Conservation (phyloP, 2,329 filamentous ascomycete species). For the Neobulgaria alba region DNA sequence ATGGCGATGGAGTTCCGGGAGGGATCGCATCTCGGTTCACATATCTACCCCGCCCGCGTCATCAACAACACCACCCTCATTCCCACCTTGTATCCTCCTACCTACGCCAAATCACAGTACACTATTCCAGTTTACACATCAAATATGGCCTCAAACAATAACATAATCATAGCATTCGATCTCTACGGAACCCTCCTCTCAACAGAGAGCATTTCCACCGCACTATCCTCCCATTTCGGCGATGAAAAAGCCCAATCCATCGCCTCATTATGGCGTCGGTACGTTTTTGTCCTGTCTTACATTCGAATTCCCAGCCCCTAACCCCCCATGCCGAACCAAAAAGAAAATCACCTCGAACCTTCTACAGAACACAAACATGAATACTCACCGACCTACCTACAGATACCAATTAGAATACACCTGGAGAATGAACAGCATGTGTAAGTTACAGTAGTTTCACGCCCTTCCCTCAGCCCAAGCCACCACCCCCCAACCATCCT, state of each 20-base stretch:
- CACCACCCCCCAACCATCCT: too few species aligned
- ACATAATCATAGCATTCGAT: constrained; percentile 58
- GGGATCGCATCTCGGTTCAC: too few species aligned
- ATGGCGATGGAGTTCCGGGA: too few species aligned
- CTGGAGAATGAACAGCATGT: constrained; percentile 68
- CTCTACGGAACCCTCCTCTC: constrained; percentile 68
- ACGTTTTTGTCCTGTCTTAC: neutral
- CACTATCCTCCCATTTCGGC: constrained; percentile 49
- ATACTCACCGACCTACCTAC: too few species aligned
- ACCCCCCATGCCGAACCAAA: too few species aligned
- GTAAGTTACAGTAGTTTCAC: constrained; percentile 37
- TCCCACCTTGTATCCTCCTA: neutral
- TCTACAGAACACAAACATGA: too few species aligned
- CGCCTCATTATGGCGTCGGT: constrained; percentile 52
- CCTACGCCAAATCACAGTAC: neutral
- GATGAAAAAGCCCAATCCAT: constrained; percentile 47
- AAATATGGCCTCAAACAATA: constrained; percentile 24
- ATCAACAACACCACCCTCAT: constrained; percentile 3
- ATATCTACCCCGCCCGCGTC: constrained; percentile 18
- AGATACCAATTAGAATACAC: constrained; percentile 43
- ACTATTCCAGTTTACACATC: neutral
- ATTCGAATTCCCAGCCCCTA: too few species aligned
- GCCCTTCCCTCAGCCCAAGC: too few species aligned
- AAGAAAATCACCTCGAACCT: too few species aligned
- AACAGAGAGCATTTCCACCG: constrained; percentile 56